Evolutionary conservation across 495 filamentous ascomycete species (phyloP), one percentile per base, ranked within the genome.

Genomic region (Penicillium cosmopolitanum): DNA sequence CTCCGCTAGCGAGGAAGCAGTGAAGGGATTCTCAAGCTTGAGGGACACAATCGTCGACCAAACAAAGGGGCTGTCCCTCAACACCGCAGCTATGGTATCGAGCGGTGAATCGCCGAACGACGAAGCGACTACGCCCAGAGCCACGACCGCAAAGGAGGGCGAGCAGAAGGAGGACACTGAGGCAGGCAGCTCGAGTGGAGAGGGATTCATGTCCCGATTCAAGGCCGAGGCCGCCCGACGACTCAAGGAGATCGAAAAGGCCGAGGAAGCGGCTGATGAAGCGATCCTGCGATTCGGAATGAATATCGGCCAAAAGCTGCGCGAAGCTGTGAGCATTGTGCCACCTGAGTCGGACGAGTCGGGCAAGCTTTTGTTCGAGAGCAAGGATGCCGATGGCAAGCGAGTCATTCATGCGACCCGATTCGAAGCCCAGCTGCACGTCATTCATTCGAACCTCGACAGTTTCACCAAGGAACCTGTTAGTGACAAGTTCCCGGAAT

Each of bases 181-280:
- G 64, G 82, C 82, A 36, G 78, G 81, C 34, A 67, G 83, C 48
- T 79, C 84, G 52, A 87, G 89, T 59, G 85, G 87, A 23, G 90
- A 93, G 64, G 84, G 87, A 12, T 87, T 96, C 58, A 85, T 98
- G 50, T 85, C 91, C n/a, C 85, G 91, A 38, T 86, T 98, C 70
- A 87, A 87, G 51, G 78, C 81, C 28, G 92, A 96, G 69, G 95
- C 95, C 15, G 81, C 89, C 9, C 90, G 92, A 67, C 85, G 91
- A 51, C 80, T 98, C 42, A 93, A 90, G 67, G 94, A 97, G 65
- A 89, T 98, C 33, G 90, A 98, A 67, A 88, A 88, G 63, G 95
- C 94, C 42, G 95, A 98, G 73, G 93, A 97, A 66, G 93, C 93
- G n/a, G 95, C 95, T 18, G 95, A 98, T 72, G 96, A 97, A 71